A percentile compares a stretch with the other conserved stretches of the same genome.
Conservation (phyloP, 2,329 filamentous ascomycete species). For the Stagonosporopsis vannaccii region DNA sequence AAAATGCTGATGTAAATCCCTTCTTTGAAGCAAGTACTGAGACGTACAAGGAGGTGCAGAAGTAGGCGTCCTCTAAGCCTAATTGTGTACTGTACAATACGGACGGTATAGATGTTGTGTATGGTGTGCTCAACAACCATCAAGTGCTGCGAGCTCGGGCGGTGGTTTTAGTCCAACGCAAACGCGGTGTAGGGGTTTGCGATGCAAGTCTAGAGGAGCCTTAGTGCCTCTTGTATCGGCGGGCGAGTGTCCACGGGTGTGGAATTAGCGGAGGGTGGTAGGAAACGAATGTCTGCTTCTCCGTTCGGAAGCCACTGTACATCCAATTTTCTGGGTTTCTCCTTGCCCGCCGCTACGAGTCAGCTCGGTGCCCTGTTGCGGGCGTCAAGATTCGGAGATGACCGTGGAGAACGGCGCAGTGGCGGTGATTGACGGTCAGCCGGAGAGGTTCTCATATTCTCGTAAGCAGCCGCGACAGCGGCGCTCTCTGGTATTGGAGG, state of each 20-base stretch:
- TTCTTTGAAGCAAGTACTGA: background rate
- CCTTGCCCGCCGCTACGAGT: conserved; percentile 44
- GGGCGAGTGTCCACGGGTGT: conserved; percentile 20
- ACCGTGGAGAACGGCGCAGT: conserved; percentile 34
- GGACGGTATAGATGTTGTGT: background rate
- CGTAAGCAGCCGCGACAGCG: conserved; percentile 37
- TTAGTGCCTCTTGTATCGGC: conserved; percentile 19
- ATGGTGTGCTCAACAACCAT: background rate
- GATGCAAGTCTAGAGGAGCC: background rate
- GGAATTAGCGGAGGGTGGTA: conserved; percentile 37
- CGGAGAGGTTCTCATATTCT: conserved; percentile 38
- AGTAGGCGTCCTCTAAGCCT: background rate
- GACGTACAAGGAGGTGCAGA: background rate
- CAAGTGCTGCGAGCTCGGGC: background rate
- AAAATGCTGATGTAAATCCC: background rate
- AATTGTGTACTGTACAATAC: conserved; percentile 2
- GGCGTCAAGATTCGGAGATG: conserved; percentile 21
- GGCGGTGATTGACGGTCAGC: conserved; percentile 43
- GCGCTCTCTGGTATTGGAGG: conserved; percentile 40
- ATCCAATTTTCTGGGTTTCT: conserved; percentile 45
- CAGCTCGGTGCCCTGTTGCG: conserved; percentile 39
- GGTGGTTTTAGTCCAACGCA: background rate
- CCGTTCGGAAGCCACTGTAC: conserved; percentile 46
- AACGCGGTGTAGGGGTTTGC: background rate
- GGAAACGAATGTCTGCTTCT: conserved; percentile 44